Evolutionary conservation across 495 filamentous ascomycete species (phyloP).

Genomic region (Podospora didyma): DNA sequence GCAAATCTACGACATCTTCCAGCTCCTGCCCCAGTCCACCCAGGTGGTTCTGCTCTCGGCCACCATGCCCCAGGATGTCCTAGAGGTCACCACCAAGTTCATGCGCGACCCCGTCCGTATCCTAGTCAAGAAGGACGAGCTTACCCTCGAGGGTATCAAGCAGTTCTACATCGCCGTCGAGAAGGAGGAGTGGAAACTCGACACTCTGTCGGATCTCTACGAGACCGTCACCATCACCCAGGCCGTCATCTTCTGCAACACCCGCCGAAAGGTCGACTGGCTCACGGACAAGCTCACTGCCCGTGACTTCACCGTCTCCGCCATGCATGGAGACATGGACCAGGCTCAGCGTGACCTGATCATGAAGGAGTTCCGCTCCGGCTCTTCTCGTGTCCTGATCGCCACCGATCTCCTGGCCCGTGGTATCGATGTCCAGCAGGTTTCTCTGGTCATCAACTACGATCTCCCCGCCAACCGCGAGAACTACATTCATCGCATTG

Average conservation of each 20-base stretch:
- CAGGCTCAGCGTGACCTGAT: constrained; percentile 97
- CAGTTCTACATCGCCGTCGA: constrained; percentile 99
- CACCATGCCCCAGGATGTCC: constrained; percentile 94
- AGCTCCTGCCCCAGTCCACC: constrained; percentile 89
- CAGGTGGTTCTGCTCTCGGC: constrained; percentile 98
- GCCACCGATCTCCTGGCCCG: constrained; percentile 96
- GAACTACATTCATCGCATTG: constrained; percentile 99
- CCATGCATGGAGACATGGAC: constrained; percentile 99
- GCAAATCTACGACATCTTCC: constrained; percentile 99
- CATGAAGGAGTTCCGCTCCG: constrained; percentile 98
- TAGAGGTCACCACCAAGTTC: constrained; percentile 99
- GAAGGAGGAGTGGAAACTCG: constrained; percentile 99
- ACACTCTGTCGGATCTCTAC: constrained; percentile 99
- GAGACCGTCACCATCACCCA: constrained; percentile 99
- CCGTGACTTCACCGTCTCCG: constrained; percentile 95
- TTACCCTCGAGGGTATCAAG: constrained; percentile 97
- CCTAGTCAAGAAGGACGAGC: constrained; percentile 98
- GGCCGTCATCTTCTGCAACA: constrained; percentile 99
- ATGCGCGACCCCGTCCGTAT: constrained; percentile 99
- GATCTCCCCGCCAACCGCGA: constrained; percentile 98
- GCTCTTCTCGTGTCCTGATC: constrained; percentile 94
- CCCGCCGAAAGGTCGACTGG: constrained; percentile 98
- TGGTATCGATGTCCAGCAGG: constrained; percentile 99
- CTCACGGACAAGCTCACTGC: constrained; percentile 98
- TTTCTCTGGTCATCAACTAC: constrained; percentile 99